These are phyloP conservation scores for Nothopassalora personata DNA, from an alignment of 2,329 filamentous ascomycete genomes.

Conservation along the genomic window DNA sequence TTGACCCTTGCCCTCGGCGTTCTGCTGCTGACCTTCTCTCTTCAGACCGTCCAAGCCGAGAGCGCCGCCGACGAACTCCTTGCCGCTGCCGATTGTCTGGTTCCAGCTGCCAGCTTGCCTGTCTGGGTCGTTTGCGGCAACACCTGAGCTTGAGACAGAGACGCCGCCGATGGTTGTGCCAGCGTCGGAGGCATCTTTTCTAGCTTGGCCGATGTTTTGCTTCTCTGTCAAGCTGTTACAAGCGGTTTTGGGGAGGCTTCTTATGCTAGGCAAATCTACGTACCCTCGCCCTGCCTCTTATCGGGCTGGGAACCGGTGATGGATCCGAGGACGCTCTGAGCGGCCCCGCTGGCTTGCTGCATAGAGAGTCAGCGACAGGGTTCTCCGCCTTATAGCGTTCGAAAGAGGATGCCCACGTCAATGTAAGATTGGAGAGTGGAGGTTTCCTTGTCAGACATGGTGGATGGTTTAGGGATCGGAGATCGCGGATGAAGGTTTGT, in stretches of 20 bases:
- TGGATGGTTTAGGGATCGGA: background rate
- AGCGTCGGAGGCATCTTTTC: slow-evolving; percentile 70
- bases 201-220: slow-evolving; percentile 59
- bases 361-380: slow-evolving; percentile 39
- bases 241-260: background rate
- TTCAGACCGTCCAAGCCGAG: slow-evolving; percentile 72
- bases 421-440: slow-evolving; percentile 77
- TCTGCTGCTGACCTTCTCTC: slow-evolving; percentile 65
- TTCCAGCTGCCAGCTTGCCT: slow-evolving; percentile 72
- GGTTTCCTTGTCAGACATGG: slow-evolving; percentile 48
- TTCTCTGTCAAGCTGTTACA: slow-evolving; percentile 43
- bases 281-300: slow-evolving; percentile 43
- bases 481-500: background rate
- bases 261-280: background rate
- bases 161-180: slow-evolving; percentile 68
- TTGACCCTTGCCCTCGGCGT: slow-evolving; percentile 63
- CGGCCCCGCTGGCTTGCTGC: slow-evolving; percentile 56
- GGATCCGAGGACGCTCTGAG: slow-evolving; percentile 66
- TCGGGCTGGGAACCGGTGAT: slow-evolving; percentile 68
- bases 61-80: slow-evolving; percentile 72
- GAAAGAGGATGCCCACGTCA: slow-evolving; percentile 30
- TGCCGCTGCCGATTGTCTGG: slow-evolving; percentile 80
- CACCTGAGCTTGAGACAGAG: slow-evolving; percentile 64
- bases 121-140: slow-evolving; percentile 66
- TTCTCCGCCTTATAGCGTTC: background rate